These are phyloP conservation scores for Neospora caninum DNA, from an alignment of 169 alveolate genomes.

Conservation along the genomic window DNA sequence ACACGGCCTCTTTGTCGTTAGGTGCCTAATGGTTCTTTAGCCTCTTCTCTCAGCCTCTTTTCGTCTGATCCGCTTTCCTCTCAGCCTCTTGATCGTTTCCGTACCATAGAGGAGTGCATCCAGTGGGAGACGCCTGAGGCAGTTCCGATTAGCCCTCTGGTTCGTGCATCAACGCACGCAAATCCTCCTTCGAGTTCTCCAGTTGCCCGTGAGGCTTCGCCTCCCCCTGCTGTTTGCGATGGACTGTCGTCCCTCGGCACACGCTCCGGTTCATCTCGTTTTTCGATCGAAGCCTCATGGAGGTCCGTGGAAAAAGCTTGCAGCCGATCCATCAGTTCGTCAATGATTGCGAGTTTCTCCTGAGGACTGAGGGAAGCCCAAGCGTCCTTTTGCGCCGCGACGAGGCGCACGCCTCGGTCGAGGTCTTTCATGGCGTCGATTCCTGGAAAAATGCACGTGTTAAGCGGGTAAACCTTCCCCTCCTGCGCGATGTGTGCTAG, in stretches of 20 bases:
- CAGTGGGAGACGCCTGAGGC: conserved; percentile 47
- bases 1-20: too few species aligned
- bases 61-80: too few species aligned
- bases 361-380: conserved; percentile 45
- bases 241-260: neutral
- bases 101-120: conserved; percentile 58
- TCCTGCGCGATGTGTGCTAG: too few species aligned
- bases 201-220: too few species aligned
- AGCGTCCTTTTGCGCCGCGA: conserved; percentile 54
- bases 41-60: too few species aligned
- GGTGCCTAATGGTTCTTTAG: too few species aligned
- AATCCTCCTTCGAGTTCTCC: neutral
- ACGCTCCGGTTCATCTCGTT: conserved; percentile 41
- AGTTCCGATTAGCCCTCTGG: neutral
- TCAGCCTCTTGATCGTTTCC: too few species aligned
- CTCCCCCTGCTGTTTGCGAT: neutral
- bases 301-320: conserved; percentile 29
- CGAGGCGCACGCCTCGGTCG: conserved; percentile 34
- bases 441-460: too few species aligned
- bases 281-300: conserved; percentile 42
- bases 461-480: too few species aligned
- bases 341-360: conserved; percentile 37
- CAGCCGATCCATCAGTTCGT: conserved; percentile 39
- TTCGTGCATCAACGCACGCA: neutral
- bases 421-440: neutral